Conservation (phyloP, 2,329 filamentous ascomycete genomes). For the Aspergillus versicolor region DNA sequence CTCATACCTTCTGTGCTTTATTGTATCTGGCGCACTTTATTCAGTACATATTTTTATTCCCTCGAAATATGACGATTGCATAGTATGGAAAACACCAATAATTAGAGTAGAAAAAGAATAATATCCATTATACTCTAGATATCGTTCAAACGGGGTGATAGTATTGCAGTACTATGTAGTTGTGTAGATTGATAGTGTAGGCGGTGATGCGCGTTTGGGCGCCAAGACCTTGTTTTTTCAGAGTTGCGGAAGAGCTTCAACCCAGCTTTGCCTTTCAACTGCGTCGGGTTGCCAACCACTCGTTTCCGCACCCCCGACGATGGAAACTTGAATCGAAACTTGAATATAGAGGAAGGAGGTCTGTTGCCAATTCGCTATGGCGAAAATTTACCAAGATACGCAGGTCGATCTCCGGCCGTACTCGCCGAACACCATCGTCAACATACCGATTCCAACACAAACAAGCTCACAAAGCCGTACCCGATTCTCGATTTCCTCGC, state of each 20-base stretch:
- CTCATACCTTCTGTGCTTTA: slow-evolving; percentile 20
- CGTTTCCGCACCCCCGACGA: slow-evolving; percentile 23
- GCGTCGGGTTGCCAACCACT: slow-evolving; percentile 16
- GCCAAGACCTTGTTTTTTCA: slow-evolving; percentile 41
- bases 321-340: slow-evolving; percentile 33
- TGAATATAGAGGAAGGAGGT: slow-evolving; percentile 21
- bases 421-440: slow-evolving; percentile 66
- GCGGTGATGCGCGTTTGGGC: slow-evolving; percentile 15
- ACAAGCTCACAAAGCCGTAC: slow-evolving; percentile 47
- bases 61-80: neutral
- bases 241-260: slow-evolving; percentile 23
- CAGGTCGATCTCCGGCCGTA: slow-evolving; percentile 77
- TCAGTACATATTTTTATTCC: slow-evolving; percentile 8
- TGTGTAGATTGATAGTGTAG: neutral
- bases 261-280: slow-evolving; percentile 29
- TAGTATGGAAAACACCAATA: neutral
- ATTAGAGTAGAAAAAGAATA: slow-evolving; percentile 4
- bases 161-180: neutral
- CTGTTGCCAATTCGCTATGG: slow-evolving; percentile 51
- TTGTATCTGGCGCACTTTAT: slow-evolving; percentile 5
- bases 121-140: neutral
- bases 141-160: neutral
- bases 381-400: slow-evolving; percentile 80
- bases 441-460: slow-evolving; percentile 62
- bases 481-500: slow-evolving; percentile 48